Evolutionary conservation across 805 yeast species (phyloP).

Genomic region (Lachancea quebecensis): DNA sequence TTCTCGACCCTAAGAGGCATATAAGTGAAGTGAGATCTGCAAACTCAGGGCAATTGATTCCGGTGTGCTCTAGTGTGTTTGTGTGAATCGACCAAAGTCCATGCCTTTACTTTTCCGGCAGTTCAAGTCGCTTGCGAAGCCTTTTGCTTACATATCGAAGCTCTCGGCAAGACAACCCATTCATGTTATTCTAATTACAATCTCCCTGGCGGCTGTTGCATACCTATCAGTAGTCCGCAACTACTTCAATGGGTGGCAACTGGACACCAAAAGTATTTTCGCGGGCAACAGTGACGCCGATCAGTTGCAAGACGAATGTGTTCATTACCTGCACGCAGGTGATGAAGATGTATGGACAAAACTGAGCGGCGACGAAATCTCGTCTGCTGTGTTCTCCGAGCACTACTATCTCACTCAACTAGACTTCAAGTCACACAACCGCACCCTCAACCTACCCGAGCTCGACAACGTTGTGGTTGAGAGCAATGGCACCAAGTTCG

Average conservation of each 20-base stretch:
- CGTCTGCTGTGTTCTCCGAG: constrained; percentile 11
- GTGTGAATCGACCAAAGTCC: not conserved
- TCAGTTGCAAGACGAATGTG: constrained; percentile 21
- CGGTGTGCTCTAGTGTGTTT: not conserved
- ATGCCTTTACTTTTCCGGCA: constrained; percentile 29
- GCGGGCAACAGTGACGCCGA: constrained; percentile 14
- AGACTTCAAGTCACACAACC: constrained; percentile 20
- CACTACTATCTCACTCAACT: constrained; percentile 29
- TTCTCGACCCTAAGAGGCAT: not conserved
- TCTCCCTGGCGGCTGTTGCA: constrained; percentile 71
- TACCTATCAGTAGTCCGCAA: constrained; percentile 71
- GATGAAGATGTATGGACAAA: constrained; percentile 16
- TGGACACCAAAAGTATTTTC: constrained; percentile 21
- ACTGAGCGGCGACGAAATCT: constrained; percentile 15
- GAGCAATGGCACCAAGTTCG: constrained; percentile 17
- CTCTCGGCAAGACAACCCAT: constrained; percentile 77
- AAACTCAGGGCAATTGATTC: not conserved
- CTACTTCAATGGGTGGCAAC: constrained; percentile 41
- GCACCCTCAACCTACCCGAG: constrained; percentile 11
- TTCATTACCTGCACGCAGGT: constrained; percentile 22
- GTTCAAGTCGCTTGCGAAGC: constrained; percentile 28
- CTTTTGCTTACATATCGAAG: constrained; percentile 42
- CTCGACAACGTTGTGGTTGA: constrained; percentile 30
- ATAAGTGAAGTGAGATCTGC: not conserved
- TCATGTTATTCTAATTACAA: constrained; percentile 67